phyloP scores from a whole-genome alignment of 2,329 filamentous ascomycete genomes.

The Claviceps capensis region DNA sequence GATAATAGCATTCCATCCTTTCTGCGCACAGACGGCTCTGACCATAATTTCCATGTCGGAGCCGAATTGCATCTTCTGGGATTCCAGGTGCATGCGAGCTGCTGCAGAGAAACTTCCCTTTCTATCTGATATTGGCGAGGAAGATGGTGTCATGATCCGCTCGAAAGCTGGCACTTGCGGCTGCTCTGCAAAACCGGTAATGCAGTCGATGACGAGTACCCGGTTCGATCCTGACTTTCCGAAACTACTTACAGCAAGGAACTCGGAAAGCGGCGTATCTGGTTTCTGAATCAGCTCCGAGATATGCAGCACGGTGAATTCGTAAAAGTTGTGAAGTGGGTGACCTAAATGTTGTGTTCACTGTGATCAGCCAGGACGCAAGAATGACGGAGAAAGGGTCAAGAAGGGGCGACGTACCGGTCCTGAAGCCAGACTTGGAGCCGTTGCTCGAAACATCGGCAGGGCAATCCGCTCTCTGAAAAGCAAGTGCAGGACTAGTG shows the following conservation, averaged over 20 bases:
- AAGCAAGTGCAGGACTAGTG: conserved; percentile 35
- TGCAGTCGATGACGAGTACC: conserved; percentile 51
- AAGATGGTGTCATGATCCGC: conserved; percentile 17
- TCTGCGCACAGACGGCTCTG: conserved; percentile 58
- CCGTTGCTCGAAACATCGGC: conserved; percentile 29
- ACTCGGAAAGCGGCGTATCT: conserved; percentile 30
- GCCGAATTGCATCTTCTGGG: conserved; percentile 42
- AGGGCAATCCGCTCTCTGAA: conserved; percentile 41
- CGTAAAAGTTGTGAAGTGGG: conserved; percentile 49
- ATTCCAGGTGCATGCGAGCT: conserved; percentile 42
- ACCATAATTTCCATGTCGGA: conserved; percentile 58
- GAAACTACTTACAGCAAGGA: conserved; percentile 25
- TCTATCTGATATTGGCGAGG: conserved; percentile 18
- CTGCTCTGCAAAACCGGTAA: conserved; percentile 36
- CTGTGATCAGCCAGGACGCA: background rate
- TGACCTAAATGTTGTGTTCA: conserved; percentile 30
- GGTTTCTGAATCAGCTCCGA: conserved; percentile 38
- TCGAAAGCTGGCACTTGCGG: conserved; percentile 35
- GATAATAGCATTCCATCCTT: conserved; percentile 60
- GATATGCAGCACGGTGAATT: conserved; percentile 45
- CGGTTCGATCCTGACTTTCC: conserved; percentile 16
- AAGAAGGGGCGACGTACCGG: conserved; percentile 22
- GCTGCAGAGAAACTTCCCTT: conserved; percentile 28
- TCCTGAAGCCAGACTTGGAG: conserved; percentile 32
- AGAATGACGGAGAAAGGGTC: background rate